Evolutionary conservation across 2,329 filamentous ascomycete genomes (phyloP), one percentile per base, ranked within the genome.

Genomic region (Trematosphaeria pertusa): DNA sequence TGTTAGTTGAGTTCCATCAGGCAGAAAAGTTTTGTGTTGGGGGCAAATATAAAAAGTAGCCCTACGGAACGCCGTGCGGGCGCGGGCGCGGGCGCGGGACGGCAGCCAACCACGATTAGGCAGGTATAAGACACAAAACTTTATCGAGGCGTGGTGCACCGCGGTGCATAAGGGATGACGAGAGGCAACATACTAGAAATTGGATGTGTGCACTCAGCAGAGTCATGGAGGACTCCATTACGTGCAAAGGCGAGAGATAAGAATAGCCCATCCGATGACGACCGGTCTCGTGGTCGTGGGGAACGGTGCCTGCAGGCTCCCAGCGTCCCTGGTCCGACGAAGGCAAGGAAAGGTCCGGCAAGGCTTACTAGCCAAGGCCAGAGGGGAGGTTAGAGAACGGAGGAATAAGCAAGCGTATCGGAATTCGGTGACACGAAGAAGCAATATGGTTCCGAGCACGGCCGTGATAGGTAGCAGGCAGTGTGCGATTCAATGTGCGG

Each of bases 161-260:
- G 46, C 51, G 50, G 49, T 37, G 47, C 55, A 62, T 59, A 56
- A 59, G 35, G 45, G 58, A 44, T 56, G 42, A 62, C 38, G 51
- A 58, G 52, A 52, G 53, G 46, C 34, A 43, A 72, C 75, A 43
- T 70, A 79, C 77, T 54, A 79, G 60, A 48, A 79, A 78, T 43
- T 75, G 74, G 40, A 79, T 77, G 52, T 77, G 73, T 33, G 77
- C 74, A 62, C 73, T 78, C 45, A 79, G 64, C 48, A 79, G 56
- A 26, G 72, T 75, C 61, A 73, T 68, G 35, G 77, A 79, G 21
- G 69, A 65, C 42, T 75, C 73, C 73, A 76, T 75, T 60, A 65
- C 61, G 65, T 64, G 59, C 60, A 52, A 53, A 41, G 33, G 21
- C 24, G 36, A 32, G 20, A 36, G 65, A 69, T 68, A 69, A 69